Evolutionary conservation across 1,284 basidiomycete species (phyloP), one percentile per base, ranked within the genome.

Genomic region (Irpex rosettiformis): DNA sequence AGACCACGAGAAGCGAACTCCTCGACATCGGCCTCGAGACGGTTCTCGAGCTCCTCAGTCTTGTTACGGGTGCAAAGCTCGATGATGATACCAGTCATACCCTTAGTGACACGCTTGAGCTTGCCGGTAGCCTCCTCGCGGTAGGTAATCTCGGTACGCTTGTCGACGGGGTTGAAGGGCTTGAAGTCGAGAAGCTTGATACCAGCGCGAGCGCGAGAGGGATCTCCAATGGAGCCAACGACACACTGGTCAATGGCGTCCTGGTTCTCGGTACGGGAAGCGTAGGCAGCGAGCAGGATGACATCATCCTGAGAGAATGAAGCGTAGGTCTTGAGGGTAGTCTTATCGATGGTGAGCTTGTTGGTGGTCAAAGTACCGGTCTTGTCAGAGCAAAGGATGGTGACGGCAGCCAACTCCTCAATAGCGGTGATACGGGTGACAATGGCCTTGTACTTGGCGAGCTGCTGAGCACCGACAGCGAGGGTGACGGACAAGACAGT

Each of bases 131-230:
- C 84, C 75, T 95, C 89, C 76, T 98, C 96, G 62, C 87, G 88
- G 82, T 98, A 98, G 58, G 96, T 98, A 72, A 97, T 96, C 80
- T 98, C 95, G 62, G 96, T 98, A 73, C 96, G 94, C 85, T 98
- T 98, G 84, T 96, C 94, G 68, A 96, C 94, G 60, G 96, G 96
- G 84, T 98, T 96, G 86, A 98, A 98, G 21, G 96, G 95, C 82
- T 96, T 98, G 86, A 99, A 99, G 78, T 98, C 94, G 71, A 98
- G 82, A 58, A 98, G 86, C 74, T 93, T 94, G 80, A 98, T 97
- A 56, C 95, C 96, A 60, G 83, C 84, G 66, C 95, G 95, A 61
- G 96, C 94, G 63, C 83, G 82, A 47, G 75, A 52, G 4, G 85
- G 69, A 73, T 94, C 90, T 58, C 88, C 86, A 59, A 96, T 80